A percentile compares a stretch with the other conserved stretches of the same genome.
Evolutionary conservation across 2,329 filamentous ascomycete species (phyloP).

Genomic region (Septoria petroselini): DNA sequence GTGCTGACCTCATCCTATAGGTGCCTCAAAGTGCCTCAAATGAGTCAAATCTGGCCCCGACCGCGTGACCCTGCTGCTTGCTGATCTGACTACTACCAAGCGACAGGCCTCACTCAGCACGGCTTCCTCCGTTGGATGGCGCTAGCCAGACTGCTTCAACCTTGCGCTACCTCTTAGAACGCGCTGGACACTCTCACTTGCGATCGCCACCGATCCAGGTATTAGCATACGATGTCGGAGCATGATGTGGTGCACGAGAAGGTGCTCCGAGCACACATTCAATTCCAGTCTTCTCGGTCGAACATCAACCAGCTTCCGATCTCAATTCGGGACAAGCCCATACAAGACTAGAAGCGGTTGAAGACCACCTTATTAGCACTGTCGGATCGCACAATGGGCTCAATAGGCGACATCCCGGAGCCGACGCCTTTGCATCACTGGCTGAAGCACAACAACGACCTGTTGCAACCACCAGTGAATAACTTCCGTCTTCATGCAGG

Average conservation of each 20-base stretch:
- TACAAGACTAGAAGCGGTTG: neutral
- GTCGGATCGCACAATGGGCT: constrained; percentile 8
- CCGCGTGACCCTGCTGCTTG: constrained; percentile 8
- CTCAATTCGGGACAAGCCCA: constrained; percentile 18
- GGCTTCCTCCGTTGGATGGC: no score
- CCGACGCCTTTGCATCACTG: constrained; percentile 30
- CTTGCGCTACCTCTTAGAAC: no score
- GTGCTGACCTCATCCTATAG: no score
- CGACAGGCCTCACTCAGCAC: no score
- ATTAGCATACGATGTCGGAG: no score
- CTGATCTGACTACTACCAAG: neutral
- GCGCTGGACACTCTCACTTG: no score
- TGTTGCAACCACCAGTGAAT: constrained; percentile 90
- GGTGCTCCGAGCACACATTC: no score
- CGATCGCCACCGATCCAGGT: no score
- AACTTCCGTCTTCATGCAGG: constrained; percentile 98
- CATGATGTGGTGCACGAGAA: no score
- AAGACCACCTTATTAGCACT: neutral
- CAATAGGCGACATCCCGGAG: constrained; percentile 8
- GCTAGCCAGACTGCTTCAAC: no score
- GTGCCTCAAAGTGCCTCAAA: constrained; percentile 6
- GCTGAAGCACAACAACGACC: constrained; percentile 85
- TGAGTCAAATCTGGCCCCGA: no score
- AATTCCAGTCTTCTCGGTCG: constrained; percentile 38
- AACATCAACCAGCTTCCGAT: constrained; percentile 35